Base-by-base conservation (phyloP, 2,329 filamentous ascomycete genomes). In the Curvularia sp. region DNA sequence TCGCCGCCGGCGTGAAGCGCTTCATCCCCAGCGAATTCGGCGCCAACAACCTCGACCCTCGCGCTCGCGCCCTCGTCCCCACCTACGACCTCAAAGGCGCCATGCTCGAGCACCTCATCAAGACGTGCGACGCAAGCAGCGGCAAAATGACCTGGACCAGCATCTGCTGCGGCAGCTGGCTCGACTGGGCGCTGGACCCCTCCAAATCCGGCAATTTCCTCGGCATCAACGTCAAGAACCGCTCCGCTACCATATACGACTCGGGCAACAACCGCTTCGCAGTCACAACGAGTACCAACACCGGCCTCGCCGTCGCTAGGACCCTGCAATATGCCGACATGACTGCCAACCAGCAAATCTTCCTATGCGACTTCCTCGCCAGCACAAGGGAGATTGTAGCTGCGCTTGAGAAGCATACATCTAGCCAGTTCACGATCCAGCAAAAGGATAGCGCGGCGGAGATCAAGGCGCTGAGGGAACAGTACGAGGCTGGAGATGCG, bases 11-110 rank as follows among this genome's bases (percentile, higher is more conserved):
- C 12, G 77, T 80, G 1, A 69, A 72, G 43, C 72, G 77, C 23
- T 74, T 80, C 60, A 72, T 81, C 34, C 79, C 79, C 1, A 70
- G 69, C 6, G 78, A 80, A 55, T 81, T 74, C 57, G 78, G 77
- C 50, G 64, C 70, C 32, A 73, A 80, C 53, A 72, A 75, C n/a
- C 59, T 66, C 5, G 76, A 79, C 58, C 61, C 68, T 0, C 65
- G 69, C 2, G 65, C 71, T 1, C 53, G 63, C 3, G 57, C 49
- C 1, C 55, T 80, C 5, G 63, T 65, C 21, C 79, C 79, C 0
- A 73, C 79, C 6, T 80, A 73, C 57, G 62, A 61, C 7, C 63
- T 60, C 23, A 81, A 81, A 57, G 69, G 72, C 12, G 59, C 66
- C 39, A 73, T 73, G 39, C 65, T 74, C 10, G 63, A 77, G 28